Evolutionary conservation across 2,329 filamentous ascomycete genomes (phyloP), one percentile per base, ranked within the genome.

Genomic region (Penicillium expansum): DNA sequence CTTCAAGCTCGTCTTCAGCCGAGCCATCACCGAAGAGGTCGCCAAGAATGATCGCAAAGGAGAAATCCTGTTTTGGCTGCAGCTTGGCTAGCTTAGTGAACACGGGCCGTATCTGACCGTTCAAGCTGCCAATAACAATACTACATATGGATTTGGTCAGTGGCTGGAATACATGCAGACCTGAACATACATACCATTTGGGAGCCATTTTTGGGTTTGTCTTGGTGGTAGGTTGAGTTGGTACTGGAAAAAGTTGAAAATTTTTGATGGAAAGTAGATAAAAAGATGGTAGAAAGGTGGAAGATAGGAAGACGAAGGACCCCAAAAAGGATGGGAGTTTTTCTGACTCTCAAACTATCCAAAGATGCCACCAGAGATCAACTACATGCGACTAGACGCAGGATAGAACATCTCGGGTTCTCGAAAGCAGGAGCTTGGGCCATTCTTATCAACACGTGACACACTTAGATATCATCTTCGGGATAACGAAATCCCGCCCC

Each of bases 41-140:
- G 53, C 94, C 94, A 10, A 86, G 85, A 32, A 96, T 78, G 54
- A 99, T 86, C 16, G 90, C 92, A 67, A 97, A 89, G 14, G 90
- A 82, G 72, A 99, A 97, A 68, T 82, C 83, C 71, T 97, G 94
- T 76, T 97, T 97, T 35, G 86, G 79, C 66, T 97, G 92, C 2
- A 97, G 80, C 10, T 85, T 83, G 9, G 86, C 81, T 20, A 97
- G 79, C 75, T 97, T 99, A 58, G 84, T 81, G 72, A 99, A 91
- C 10, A 89, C 86, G 13, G 86, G 75, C 61, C 84, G 81, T 51
- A 97, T 82, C 69, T 90, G 86, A 67, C 93, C 93, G 70, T 92
- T 88, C 62, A 96, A 82, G 70, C 86, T 86, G 56, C 94, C 94
- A 59, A 96, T 79, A 38, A 97, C 91, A 67, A 94, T 65, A 50